Evolutionary conservation across 768 basidiomycete genomes (phyloP).

Genomic region (Collybia sordida): DNA sequence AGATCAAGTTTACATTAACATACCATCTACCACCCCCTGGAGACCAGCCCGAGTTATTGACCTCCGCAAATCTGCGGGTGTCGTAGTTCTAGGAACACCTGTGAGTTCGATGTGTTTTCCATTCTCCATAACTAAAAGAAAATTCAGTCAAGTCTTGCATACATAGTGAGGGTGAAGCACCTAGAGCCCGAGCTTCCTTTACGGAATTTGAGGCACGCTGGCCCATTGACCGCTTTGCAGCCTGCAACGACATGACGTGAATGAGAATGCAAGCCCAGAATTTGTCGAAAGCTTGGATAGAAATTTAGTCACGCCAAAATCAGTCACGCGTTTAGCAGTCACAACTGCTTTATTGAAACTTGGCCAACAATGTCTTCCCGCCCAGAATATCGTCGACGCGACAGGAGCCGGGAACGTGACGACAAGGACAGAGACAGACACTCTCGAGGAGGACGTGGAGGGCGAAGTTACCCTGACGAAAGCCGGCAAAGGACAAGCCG

Average conservation of each 20-base stretch:
- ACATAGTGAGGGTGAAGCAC: not conserved
- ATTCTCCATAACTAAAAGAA: constrained; percentile 16
- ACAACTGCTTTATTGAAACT: not conserved
- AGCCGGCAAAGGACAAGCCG: constrained; percentile 47
- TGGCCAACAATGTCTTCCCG: constrained; percentile 53
- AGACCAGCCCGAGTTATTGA: constrained; percentile 38
- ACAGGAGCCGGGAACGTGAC: constrained; percentile 65
- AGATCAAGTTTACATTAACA: not conserved
- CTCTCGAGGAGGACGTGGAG: constrained; percentile 32
- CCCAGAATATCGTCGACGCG: constrained; percentile 52
- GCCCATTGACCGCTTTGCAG: not conserved
- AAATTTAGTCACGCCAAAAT: not conserved
- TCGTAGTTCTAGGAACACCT: constrained; percentile 50
- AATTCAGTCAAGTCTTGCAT: not conserved
- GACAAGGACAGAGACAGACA: constrained; percentile 48
- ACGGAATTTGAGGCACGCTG: not conserved
- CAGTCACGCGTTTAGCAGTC: constrained; percentile 16
- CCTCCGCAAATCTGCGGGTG: constrained; percentile 55
- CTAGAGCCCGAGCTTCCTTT: not conserved
- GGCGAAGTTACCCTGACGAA: constrained; percentile 39
- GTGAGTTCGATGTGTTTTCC: constrained; percentile 46
- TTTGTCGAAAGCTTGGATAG: not conserved
- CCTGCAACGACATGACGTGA: not conserved
- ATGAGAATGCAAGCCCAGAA: not conserved
- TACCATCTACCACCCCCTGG: constrained; percentile 48